Evolutionary conservation across 1,139 yeast genomes (phyloP), one percentile per base, ranked within the genome.

Genomic region (Diutina mesorugosa): DNA sequence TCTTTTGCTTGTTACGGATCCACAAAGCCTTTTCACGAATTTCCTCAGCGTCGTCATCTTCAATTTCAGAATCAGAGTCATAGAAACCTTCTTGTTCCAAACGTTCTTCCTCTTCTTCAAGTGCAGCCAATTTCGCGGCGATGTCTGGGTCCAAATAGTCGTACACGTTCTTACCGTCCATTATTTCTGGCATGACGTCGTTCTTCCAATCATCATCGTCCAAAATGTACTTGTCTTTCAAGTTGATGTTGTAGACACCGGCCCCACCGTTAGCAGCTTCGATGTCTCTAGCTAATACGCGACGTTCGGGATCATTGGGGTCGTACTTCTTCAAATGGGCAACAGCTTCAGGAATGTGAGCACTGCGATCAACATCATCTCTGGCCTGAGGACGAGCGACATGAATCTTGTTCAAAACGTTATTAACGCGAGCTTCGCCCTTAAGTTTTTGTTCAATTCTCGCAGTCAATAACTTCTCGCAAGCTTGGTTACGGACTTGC

Each of bases 161-260:
- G 73, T 91, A 91, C 59, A 93, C 97, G 70, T 93, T 93, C 77
- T 85, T 87, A 73, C 99, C 99, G 66, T 93, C 91, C 70, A 93
- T 77, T 58, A 93, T 80, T 77, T 93, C 99, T 30, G 99, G 99
- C 90, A 95, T 90, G 62, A 86, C 80, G 70, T 93, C 99, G 62
- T 90, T 83, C 81, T 93, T 93, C 99, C 99, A 93, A 61, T 89
- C 95, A 54, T 91, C 98, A 67, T 95, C 95, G 63, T 93, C 99
- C 64, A 93, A 78, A 60, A 93, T 66, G 73, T 93, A 93, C 65
- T 86, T 87, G 66, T 91, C 98, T 72, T 90, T 89, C 74, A 91
- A 79, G 75, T 95, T 90, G 66, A 93, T 83, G 74, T 90, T 93
- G 78, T 76, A 93, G 47, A 93, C 99, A 79, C 99, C 99, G 38